Base-by-base conservation (phyloP, 176 grass and related monocot species). In the Zea luxurians region DNA sequence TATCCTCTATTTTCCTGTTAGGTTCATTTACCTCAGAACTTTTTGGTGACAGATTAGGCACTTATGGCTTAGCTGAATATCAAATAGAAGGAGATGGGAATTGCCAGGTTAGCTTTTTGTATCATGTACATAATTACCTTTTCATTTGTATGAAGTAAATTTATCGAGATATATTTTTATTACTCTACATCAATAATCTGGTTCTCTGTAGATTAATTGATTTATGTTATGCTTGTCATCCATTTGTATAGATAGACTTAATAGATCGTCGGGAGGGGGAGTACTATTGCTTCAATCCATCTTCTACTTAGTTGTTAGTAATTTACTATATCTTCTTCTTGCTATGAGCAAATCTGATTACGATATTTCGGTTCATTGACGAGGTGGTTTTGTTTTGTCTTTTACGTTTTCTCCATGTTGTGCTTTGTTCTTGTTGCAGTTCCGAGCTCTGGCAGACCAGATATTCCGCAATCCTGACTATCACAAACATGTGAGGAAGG, bases 81-180 rank as follows among this genome's bases (percentile, higher is more conserved):
- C 96, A 94, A 78, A 91, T 98, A 78, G 96, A 94, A 86, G 96
- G 96, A 74, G 96, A 98, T 82, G 96, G 92, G 50, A 98, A 98
- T 78, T 98, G 96, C 74, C 96, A 98, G 92, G 92, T 98, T 70
- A 85, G 48, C 48, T 52, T 69, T 75, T 68, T 59, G 70, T 49
- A 65, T 83, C 61, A 21, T 53, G 67, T 20, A 16, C 15, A 72
- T 46, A 84, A 66, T 34, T 66, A 3, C n/a, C 4, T n/a, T 66
- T 59, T 35, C 9, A 8, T 7, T 79, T 72, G 1, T 74, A 74
- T 58, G 71, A 78, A 81, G 12, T 55, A 57, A 68, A 81, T 78
- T n/a, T 12, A 46, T 36, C 62, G 60, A 68, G 48, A 76, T n/a
- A 52, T 9, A 36, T 86, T 79, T 67, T 1, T 47, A 15, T 61